Conservation (phyloP, 2,329 filamentous ascomycete species). For the Paracorniculantispora psalliotae region DNA sequence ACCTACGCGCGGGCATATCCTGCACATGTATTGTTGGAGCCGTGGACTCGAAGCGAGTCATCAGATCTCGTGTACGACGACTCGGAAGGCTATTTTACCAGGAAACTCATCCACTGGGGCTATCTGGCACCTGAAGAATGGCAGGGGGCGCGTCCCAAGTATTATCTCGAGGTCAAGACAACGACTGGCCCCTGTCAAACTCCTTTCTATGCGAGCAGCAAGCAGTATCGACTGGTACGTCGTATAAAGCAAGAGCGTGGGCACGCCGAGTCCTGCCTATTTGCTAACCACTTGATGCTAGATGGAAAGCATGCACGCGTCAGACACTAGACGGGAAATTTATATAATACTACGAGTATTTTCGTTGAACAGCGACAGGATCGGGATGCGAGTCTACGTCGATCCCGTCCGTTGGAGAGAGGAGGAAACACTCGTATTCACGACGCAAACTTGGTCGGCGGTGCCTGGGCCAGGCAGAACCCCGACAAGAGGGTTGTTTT, state of each 20-base stretch:
- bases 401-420: constrained; percentile 17
- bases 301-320: constrained; percentile 16
- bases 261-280: not conserved
- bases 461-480: not conserved
- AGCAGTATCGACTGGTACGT: constrained; percentile 37
- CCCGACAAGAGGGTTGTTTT: not conserved
- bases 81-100: constrained; percentile 14
- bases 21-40: constrained; percentile 32
- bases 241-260: not conserved
- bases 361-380: constrained; percentile 13
- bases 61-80: constrained; percentile 39
- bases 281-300: not conserved
- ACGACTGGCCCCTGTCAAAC: constrained; percentile 33
- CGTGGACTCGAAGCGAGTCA: constrained; percentile 37
- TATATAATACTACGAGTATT: constrained; percentile 18
- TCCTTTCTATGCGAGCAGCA: constrained; percentile 41
- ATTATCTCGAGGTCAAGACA: constrained; percentile 48
- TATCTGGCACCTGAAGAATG: constrained; percentile 16
- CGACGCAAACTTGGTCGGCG: constrained; percentile 17
- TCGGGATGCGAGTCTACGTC: constrained; percentile 16
- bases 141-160: constrained; percentile 26
- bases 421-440: constrained; percentile 17
- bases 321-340: constrained; percentile 10
- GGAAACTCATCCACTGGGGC: constrained; percentile 13
- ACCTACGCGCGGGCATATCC: constrained; percentile 31